Conservation (phyloP, 148 eudicot genomes). For the Rhododendron kiyosumense region DNA sequence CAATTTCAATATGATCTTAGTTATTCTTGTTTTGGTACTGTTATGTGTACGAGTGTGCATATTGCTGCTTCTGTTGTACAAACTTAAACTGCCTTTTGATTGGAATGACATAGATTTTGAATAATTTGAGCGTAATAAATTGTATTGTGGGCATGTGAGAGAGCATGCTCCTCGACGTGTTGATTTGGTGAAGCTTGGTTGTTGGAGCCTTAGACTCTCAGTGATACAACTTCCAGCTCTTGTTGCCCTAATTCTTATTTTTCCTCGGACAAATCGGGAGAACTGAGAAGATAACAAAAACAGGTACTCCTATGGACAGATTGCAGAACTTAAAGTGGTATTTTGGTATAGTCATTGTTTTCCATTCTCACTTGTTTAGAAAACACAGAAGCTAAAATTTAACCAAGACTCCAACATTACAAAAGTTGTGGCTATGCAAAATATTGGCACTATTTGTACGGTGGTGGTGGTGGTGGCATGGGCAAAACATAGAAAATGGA, state of each 20-base stretch:
- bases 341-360: background rate
- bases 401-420: background rate
- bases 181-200: background rate
- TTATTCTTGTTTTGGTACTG: background rate
- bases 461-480: background rate
- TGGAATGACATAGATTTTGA: background rate
- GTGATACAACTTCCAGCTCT: background rate
- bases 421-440: background rate
- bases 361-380: background rate
- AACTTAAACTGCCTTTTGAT: background rate
- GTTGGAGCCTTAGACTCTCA: background rate
- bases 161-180: too few species aligned
- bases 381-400: background rate
- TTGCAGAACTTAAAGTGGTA: background rate
- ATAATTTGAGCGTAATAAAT: background rate
- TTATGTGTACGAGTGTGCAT: background rate
- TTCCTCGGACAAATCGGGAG: background rate
- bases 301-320: background rate
- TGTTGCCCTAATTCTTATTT: background rate
- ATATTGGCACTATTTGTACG: background rate
- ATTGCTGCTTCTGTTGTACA: background rate
- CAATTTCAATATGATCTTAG: background rate
- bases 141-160: too few species aligned
- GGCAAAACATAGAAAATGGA: background rate
- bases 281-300: too few species aligned